Evolutionary conservation across 345 rosid genomes (phyloP), one percentile per base, ranked within the genome.

Genomic region (Eutrema yunnanense): DNA sequence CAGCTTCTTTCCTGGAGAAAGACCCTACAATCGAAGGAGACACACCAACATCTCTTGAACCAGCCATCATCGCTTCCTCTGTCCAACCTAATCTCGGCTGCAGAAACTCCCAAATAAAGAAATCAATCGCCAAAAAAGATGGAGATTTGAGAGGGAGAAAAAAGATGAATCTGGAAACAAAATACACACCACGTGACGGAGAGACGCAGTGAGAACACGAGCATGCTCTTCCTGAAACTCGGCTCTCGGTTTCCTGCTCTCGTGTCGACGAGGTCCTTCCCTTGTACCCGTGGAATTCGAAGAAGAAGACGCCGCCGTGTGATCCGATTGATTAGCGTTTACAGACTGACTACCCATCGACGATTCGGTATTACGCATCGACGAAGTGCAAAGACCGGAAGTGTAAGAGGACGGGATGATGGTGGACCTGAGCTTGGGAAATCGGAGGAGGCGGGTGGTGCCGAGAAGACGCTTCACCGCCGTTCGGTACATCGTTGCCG

Each of bases 11-110:
- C 57, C 96, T 80, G 1, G 96, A 86, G 79, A 92, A 86, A 68
- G 97, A 85, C 11, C 99, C 99, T 43, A 92, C 84, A 1, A 92
- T 83, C 2, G 97, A 84, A 72, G 99, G 99, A 61, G 99, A 95
- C 22, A 90, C 72, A 54, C 87, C 96, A 64, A 82, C 89, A 13
- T 95, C 99, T 62, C 89, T 92, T 8, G 97, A 92, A 53, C 97
- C 97, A 5, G 99, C 96, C 40, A 87, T 87, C 97, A 92, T 82
- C 1, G 96, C 93, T 52, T 84, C 93, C 69, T 92, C 96, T 37
- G 82, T 79, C 99, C 99, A 90, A 68, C 99, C 99, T 74, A 85
- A 65, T 47, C 80, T 82, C 57, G 79, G 61, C 96, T 92, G 75
- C 73, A 79, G 29, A 61, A 65, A 22, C 37, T 54, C 57, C 36